These are phyloP conservation scores for Fraxinus cuspidata DNA, from an alignment of 257 asterid genomes.

Conservation along the genomic window DNA sequence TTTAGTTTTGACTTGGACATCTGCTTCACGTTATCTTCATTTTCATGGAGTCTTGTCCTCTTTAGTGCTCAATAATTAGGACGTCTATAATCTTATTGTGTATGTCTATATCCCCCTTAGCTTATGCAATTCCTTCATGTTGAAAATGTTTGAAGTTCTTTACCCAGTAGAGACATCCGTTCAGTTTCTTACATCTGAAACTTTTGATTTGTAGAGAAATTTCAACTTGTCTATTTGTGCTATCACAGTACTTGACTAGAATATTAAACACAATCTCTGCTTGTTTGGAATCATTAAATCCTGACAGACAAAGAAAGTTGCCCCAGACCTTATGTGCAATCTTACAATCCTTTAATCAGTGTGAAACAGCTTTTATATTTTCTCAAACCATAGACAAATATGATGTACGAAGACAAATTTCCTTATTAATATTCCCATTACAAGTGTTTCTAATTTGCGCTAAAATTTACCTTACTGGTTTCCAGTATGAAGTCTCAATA, in stretches of 20 bases:
- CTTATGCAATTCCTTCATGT: background rate
- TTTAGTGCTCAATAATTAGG: background rate
- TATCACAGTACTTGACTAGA: background rate
- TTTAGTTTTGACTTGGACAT: background rate
- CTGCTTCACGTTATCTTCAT: background rate
- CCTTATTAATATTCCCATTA: slow-evolving; percentile 6
- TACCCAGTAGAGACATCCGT: background rate
- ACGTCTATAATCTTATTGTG: background rate
- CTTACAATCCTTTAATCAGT: background rate
- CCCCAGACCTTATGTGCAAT: background rate
- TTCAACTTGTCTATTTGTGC: background rate
- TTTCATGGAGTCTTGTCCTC: background rate
- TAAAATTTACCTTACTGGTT: background rate
- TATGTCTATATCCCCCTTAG: background rate
- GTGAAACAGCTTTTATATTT: background rate
- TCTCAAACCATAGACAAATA: background rate
- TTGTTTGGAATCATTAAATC: background rate
- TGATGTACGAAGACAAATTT: slow-evolving; percentile 11
- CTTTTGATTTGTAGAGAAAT: too few relatives aligned
- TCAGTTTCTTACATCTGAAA: background rate
- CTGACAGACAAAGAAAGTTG: background rate
- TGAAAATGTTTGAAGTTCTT: too few relatives aligned
- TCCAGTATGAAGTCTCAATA: slow-evolving; percentile 15
- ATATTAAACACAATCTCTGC: background rate
- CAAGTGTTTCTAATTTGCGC: background rate